These are phyloP conservation scores for Microdochium bolleyi DNA, from an alignment of 2,329 filamentous ascomycete genomes.

Conservation along the genomic window DNA sequence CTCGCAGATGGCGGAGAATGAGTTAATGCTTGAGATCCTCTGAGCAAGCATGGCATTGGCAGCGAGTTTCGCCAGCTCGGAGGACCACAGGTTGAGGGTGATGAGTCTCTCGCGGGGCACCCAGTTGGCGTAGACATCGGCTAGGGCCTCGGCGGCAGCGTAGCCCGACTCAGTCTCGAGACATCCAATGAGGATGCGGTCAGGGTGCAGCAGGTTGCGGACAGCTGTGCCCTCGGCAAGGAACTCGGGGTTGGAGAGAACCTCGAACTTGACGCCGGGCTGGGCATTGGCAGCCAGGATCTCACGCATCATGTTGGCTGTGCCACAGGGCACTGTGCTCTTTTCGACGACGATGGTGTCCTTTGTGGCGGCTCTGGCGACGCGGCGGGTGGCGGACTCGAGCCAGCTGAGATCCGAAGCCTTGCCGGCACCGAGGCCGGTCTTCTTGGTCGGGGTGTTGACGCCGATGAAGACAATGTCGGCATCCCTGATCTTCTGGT, in stretches of 20 bases:
- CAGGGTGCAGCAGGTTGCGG: slow-evolving; percentile 60
- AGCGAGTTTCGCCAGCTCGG: slow-evolving; percentile 70
- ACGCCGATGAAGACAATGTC: slow-evolving; percentile 71
- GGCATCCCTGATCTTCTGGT: slow-evolving; percentile 53
- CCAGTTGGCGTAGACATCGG: slow-evolving; percentile 63
- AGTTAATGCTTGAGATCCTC: slow-evolving; percentile 74
- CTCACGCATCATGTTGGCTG: slow-evolving; percentile 60
- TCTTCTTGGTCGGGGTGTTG: slow-evolving; percentile 71
- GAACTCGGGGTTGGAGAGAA: slow-evolving; percentile 77
- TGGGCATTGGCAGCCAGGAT: slow-evolving; percentile 41
- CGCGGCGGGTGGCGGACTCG: slow-evolving; percentile 59
- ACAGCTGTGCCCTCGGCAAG: slow-evolving; percentile 72
- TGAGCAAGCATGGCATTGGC: slow-evolving; percentile 77
- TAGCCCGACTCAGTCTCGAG: slow-evolving; percentile 50
- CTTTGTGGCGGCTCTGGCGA: slow-evolving; percentile 57
- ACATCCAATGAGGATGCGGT: slow-evolving; percentile 69
- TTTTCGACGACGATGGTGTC: slow-evolving; percentile 76
- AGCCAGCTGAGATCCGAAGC: slow-evolving; percentile 68
- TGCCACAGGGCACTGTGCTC: slow-evolving; percentile 70
- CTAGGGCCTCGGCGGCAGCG: slow-evolving; percentile 54
- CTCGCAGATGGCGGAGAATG: slow-evolving; percentile 73
- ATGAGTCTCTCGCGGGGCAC: slow-evolving; percentile 60
- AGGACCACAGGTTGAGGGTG: slow-evolving; percentile 68
- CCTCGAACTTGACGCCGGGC: slow-evolving; percentile 60
- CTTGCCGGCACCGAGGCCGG: slow-evolving; percentile 59